These are phyloP conservation scores for Neurospora sp. DNA, from an alignment of 2,329 filamentous ascomycete genomes.

Conservation along the genomic window DNA sequence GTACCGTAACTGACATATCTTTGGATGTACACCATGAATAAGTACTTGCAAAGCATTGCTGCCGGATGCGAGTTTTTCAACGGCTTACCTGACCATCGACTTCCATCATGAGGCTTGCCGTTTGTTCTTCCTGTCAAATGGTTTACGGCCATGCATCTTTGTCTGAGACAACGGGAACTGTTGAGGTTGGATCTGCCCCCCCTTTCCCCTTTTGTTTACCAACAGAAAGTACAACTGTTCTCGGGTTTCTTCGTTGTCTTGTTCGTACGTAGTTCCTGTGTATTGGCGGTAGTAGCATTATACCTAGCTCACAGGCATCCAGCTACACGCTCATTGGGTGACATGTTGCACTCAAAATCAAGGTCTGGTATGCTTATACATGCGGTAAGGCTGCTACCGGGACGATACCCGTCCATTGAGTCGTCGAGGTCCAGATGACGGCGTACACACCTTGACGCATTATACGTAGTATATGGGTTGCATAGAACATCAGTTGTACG, in stretches of 20 bases:
- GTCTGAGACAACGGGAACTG: background rate
- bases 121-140: background rate
- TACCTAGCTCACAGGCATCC: background rate
- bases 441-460: background rate
- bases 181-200: background rate
- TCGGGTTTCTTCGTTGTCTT: background rate
- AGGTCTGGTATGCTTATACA: background rate
- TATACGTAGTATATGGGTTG: background rate
- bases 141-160: background rate
- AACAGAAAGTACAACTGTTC: background rate
- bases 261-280: background rate
- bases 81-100: background rate
- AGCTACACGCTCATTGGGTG: background rate
- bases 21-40: background rate
- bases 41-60: background rate
- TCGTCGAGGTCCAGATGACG: background rate
- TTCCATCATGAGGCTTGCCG: background rate
- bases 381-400: background rate
- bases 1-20: background rate
- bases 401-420: slow-evolving; percentile 1
- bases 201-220: background rate
- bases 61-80: background rate
- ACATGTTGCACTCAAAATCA: background rate
- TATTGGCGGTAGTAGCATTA: background rate
- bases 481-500: background rate